These are phyloP conservation scores for Erodium maritimum DNA, from an alignment of 345 rosid genomes.

Conservation along the genomic window DNA sequence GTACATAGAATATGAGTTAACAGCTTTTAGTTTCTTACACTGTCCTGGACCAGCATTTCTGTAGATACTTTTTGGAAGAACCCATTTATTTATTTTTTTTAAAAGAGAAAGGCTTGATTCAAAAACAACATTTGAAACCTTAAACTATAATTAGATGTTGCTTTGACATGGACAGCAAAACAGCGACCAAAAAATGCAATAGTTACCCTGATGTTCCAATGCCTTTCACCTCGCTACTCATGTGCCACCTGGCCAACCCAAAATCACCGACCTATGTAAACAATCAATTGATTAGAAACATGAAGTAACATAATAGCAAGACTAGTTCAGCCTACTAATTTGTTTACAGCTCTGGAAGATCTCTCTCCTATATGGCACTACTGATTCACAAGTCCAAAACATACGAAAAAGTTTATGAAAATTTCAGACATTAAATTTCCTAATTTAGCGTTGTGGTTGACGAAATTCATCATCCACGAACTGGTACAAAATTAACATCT, in stretches of 20 bases:
- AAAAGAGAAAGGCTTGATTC: not conserved
- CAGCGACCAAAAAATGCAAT: not conserved
- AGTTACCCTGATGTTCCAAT: slow-evolving; percentile 50
- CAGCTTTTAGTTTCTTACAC: too few species aligned
- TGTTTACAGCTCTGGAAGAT: not conserved
- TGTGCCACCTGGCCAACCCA: slow-evolving; percentile 58
- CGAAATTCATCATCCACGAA: not conserved
- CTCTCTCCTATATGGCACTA: not conserved
- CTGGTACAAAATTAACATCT: not conserved
- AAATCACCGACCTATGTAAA: slow-evolving; percentile 53
- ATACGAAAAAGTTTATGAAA: too few species aligned
- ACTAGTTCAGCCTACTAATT: not conserved
- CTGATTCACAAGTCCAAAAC: not conserved
- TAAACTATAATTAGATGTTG: not conserved
- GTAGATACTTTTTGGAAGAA: not conserved
- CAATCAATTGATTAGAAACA: not conserved
- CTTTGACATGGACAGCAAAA: not conserved
- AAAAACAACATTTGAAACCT: not conserved
- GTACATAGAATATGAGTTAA: too few species aligned
- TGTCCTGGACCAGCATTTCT: not conserved
- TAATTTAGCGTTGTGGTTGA: not conserved
- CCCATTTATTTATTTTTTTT: not conserved
- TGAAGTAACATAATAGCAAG: not conserved
- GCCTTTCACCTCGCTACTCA: slow-evolving; percentile 22
- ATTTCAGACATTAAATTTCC: not conserved